Conservation (phyloP, 306 rosid species). For the Medicago truncatula region MtrunA17r5.0-ANR NC_053042.1:29395001-29395500, state of each 20-base stretch:
- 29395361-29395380: too few relatives aligned
- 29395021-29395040: conserved; percentile 79
- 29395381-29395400: too few relatives aligned
- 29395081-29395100: conserved; percentile 60
- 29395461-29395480: too few relatives aligned
- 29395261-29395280: conserved; percentile 94
- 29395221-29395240: conserved; percentile 92
- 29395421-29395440: background rate
- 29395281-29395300: conserved; percentile 41
- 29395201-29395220: conserved; percentile 65
- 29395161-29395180: conserved; percentile 61
- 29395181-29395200: conserved; percentile 59
- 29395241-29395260: conserved; percentile 95
- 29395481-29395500: too few relatives aligned
- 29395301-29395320: background rate
- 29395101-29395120: conserved; percentile 53
- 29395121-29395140: conserved; percentile 54
- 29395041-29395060: conserved; percentile 90
- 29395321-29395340: too few relatives aligned
- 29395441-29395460: background rate
- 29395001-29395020: conserved; percentile 79
- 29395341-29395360: too few relatives aligned
- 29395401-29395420: too few relatives aligned
- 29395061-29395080: conserved; percentile 84
- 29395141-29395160: conserved; percentile 59